phyloP scores from a whole-genome alignment of 1,284 basidiomycete species.

The Paramarasmius palmivorus region DNA sequence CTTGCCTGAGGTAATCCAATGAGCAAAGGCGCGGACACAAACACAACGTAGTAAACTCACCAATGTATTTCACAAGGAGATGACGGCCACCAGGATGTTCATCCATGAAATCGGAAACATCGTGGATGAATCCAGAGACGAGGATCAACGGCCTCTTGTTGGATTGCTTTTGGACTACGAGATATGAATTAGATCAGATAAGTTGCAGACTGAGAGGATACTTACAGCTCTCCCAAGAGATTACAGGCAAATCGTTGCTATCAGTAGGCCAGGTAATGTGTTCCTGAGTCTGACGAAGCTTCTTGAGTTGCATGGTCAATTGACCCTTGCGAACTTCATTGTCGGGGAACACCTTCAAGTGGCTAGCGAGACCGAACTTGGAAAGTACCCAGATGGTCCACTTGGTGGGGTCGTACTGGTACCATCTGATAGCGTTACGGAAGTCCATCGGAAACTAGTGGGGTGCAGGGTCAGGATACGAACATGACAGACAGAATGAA shows the following conservation, averaged over 20 bases:
- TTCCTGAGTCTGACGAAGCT: conserved; percentile 71
- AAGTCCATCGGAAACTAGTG: conserved; percentile 88
- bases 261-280: conserved; percentile 80
- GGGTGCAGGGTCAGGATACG: neutral
- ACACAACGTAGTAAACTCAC: conserved; percentile 77
- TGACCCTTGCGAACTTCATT: conserved; percentile 93
- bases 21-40: conserved; percentile 79
- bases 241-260: conserved; percentile 74
- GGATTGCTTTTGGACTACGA: conserved; percentile 71
- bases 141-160: conserved; percentile 78
- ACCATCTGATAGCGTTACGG: conserved; percentile 92
- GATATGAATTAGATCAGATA: conserved; percentile 9
- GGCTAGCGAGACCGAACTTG: conserved; percentile 75
- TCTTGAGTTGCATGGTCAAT: conserved; percentile 91
- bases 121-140: conserved; percentile 90
- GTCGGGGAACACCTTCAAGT: conserved; percentile 91
- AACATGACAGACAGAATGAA: neutral
- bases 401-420: conserved; percentile 88
- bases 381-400: conserved; percentile 83
- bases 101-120: conserved; percentile 83
- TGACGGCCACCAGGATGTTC: conserved; percentile 85
- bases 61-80: conserved; percentile 64
- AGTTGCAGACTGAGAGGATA: conserved; percentile 16
- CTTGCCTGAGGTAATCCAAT: conserved; percentile 46
- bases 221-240: conserved; percentile 86